Percentiles rank a stretch among this genome's conserved stretches.
These are phyloP conservation scores for Mortierella sp. DNA, from an alignment of 371 early-diverging fungal genomes.

Conservation along the genomic window DNA sequence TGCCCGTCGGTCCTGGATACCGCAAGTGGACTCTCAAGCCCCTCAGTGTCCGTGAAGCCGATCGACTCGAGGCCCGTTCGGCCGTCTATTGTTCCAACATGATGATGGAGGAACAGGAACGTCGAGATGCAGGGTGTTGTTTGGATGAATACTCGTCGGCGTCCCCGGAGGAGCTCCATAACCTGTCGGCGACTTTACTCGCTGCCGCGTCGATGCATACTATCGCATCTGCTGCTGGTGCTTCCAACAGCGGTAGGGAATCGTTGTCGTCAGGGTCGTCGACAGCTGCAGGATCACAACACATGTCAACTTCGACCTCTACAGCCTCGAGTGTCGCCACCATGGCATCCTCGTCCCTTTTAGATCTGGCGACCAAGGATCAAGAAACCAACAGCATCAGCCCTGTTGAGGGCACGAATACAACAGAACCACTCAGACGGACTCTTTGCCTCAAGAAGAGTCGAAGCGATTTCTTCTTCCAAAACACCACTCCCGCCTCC, in stretches of 20 bases:
- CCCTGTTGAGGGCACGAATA: not conserved
- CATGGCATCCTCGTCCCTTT: slow-evolving; percentile 14
- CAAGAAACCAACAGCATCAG: not conserved
- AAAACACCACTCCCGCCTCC: slow-evolving; percentile 51
- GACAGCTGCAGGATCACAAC: not conserved
- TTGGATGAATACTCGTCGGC: slow-evolving; percentile 45
- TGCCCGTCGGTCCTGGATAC: slow-evolving; percentile 51
- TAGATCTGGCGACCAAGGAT: slow-evolving; percentile 1
- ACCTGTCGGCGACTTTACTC: slow-evolving; percentile 23
- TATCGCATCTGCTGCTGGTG: slow-evolving; percentile 1
- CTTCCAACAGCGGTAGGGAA: no score
- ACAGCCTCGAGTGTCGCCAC: slow-evolving; percentile 17
- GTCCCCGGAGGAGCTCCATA: slow-evolving; percentile 34
- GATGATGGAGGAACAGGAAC: slow-evolving; percentile 54
- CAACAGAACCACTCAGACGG: slow-evolving; percentile 7
- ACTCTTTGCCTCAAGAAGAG: slow-evolving; percentile 44
- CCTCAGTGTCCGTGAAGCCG: slow-evolving; percentile 52
- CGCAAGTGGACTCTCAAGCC: slow-evolving; percentile 57
- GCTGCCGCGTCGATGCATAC: slow-evolving; percentile 27
- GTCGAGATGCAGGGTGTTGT: slow-evolving; percentile 43
- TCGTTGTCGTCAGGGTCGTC: not conserved
- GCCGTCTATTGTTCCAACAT: slow-evolving; percentile 35
- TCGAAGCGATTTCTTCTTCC: slow-evolving; percentile 52
- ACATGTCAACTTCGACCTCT: slow-evolving; percentile 16
- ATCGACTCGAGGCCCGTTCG: slow-evolving; percentile 48